A percentile compares a stretch with the other conserved stretches of the same genome.
Conservation (phyloP, 2,329 filamentous ascomycete species). For the Arthrobotrys conoides region DNA sequence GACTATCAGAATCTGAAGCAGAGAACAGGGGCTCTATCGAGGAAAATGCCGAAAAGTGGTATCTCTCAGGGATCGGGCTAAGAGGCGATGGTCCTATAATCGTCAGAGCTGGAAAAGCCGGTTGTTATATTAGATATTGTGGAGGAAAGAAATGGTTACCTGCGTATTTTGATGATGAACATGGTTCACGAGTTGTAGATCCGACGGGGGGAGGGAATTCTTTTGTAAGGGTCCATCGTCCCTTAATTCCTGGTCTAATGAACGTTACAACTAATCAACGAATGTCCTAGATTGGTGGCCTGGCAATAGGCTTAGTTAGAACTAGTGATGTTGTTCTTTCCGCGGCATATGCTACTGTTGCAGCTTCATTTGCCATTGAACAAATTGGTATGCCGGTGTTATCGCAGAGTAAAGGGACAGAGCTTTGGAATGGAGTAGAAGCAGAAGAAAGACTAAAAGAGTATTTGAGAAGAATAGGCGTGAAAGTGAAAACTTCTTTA, state of each 20-base stretch:
- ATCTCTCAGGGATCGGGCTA: constrained; percentile 65
- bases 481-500: too few species aligned
- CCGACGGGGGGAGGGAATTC: constrained; percentile 95
- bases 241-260: not conserved
- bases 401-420: constrained; percentile 68
- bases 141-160: constrained; percentile 82
- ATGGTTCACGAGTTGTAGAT: constrained; percentile 77
- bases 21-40: constrained; percentile 68
- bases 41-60: constrained; percentile 66
- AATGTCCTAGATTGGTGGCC: constrained; percentile 68
- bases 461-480: constrained; percentile 67
- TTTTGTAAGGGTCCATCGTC: constrained; percentile 74
- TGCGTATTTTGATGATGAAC: constrained; percentile 75
- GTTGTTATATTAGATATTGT: constrained; percentile 69
- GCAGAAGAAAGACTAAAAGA: constrained; percentile 72
- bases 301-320: constrained; percentile 74
- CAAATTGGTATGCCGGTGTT: constrained; percentile 86
- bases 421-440: constrained; percentile 75
- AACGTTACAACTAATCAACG: constrained; percentile 60
- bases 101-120: constrained; percentile 79
- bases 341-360: constrained; percentile 82
- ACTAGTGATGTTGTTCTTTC: constrained; percentile 76
- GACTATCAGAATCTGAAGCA: constrained; percentile 68
- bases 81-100: constrained; percentile 72
- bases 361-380: constrained; percentile 93